Conservation (phyloP, 345 rosid species). For the Brassica napus region DNA sequence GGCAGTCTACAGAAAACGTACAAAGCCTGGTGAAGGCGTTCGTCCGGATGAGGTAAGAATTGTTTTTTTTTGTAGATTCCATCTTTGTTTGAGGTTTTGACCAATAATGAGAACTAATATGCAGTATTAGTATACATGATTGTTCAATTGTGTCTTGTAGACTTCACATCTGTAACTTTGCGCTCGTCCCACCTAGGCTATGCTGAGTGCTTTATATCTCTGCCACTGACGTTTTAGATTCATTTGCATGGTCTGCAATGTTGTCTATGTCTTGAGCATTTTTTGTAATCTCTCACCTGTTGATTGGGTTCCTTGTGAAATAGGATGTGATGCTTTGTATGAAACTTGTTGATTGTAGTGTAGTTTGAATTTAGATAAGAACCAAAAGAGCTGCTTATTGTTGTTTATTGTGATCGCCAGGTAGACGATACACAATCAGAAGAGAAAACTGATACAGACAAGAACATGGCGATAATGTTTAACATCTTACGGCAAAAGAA, state of each 20-base stretch:
- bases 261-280: not conserved
- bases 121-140: not conserved
- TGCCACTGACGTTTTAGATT: not conserved
- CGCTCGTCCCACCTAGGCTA: not conserved
- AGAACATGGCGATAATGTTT: constrained; percentile 76
- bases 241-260: not conserved
- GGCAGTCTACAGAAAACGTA: constrained; percentile 45
- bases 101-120: not conserved
- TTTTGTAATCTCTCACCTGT: not conserved
- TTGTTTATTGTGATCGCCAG: constrained; percentile 36
- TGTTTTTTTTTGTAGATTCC: constrained; percentile 1
- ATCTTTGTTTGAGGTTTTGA: not conserved
- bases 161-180: not conserved
- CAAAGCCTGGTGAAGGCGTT: constrained; percentile 55
- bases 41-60: constrained; percentile 73
- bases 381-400: constrained; percentile 15
- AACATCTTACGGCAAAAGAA: constrained; percentile 58
- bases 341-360: not conserved
- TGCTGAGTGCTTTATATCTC: not conserved
- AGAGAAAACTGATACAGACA: constrained; percentile 84
- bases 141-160: not conserved
- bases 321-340: not conserved
- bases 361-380: constrained; percentile 1
- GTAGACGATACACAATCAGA: constrained; percentile 55
- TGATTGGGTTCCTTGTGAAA: constrained; percentile 8